These are phyloP conservation scores for Botrytis elliptica DNA, from an alignment of 2,329 filamentous ascomycete genomes.

Conservation along the genomic window DNA sequence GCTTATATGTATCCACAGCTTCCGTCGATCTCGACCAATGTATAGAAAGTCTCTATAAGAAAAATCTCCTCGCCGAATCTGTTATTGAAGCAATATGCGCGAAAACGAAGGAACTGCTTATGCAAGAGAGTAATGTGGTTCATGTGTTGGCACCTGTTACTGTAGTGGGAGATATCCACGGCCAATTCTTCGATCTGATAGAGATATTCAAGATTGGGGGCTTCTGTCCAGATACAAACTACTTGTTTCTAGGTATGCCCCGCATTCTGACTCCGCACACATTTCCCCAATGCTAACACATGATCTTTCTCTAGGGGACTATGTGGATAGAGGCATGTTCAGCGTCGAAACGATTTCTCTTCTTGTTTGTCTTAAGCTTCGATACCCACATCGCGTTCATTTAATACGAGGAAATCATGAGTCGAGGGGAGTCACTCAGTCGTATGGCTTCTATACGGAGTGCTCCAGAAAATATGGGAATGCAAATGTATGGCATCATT, in stretches of 20 bases:
- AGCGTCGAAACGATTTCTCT: slow-evolving; percentile 98
- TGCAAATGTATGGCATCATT: slow-evolving; percentile 98
- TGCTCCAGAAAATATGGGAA: slow-evolving; percentile 98
- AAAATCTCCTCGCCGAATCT: slow-evolving; percentile 93
- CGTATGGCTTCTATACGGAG: slow-evolving; percentile 98
- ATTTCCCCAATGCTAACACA: slow-evolving; percentile 12
- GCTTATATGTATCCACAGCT: slow-evolving; percentile 51
- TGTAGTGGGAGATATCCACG: slow-evolving; percentile 97
- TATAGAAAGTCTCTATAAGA: slow-evolving; percentile 93
- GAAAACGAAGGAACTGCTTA: slow-evolving; percentile 97
- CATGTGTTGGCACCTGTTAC: slow-evolving; percentile 95
- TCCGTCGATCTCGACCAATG: slow-evolving; percentile 99
- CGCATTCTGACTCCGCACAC: background rate
- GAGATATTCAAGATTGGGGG: slow-evolving; percentile 99
- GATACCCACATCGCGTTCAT: slow-evolving; percentile 94
- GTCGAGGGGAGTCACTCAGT: slow-evolving; percentile 95
- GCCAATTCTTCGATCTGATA: slow-evolving; percentile 97
- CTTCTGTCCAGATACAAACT: slow-evolving; percentile 96
- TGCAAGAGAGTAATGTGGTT: slow-evolving; percentile 99
- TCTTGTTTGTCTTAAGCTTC: slow-evolving; percentile 92
- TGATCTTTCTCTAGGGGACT: slow-evolving; percentile 62
- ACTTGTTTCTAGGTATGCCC: slow-evolving; percentile 81
- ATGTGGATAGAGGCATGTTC: slow-evolving; percentile 97
- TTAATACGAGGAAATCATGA: slow-evolving; percentile 98
- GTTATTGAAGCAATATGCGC: slow-evolving; percentile 99